Base-by-base conservation (phyloP, 129 eudicot species). In the Ambrosia trifida region DNA sequence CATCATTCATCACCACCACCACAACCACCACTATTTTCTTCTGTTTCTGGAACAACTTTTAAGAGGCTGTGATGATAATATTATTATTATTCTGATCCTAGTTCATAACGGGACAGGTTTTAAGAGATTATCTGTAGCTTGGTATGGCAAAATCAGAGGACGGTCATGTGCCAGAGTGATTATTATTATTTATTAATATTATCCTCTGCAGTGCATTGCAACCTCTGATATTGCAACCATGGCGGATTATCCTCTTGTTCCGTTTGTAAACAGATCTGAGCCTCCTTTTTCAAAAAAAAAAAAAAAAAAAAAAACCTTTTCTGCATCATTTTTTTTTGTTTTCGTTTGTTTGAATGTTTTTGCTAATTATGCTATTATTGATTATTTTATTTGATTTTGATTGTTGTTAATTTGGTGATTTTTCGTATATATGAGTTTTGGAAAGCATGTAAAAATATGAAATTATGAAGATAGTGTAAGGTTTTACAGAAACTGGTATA, bases 181-280 rank as follows among this genome's bases (percentile, higher is more conserved):
- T 24, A 24, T 24, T 24, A 24, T 24, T 24, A 24, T 24, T 24
- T 24, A 24, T 24, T 24, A 24, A 24, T 24, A 24, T 24, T 24
- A 24, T 24, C 28, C 0, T 24, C 28, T 24, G 28, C 56, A 16
- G n/a, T 54, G 12, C 67, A 46, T 68, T 64, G 78, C 81, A 77
- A 72, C 81, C 57, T 80, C 65, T 45, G 75, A 36, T 44, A 58
- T 72, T 76, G 82, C 82, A 82, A 76, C 80, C 77, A 82, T 77
- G 76, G 86, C 72, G 78, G 71, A 46, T 33, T 9, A 19, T 69
- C 65, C 73, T 68, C 41, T 67, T 61, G 68, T 6, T 43, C 52
- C 35, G 32, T 33, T 66, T 64, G 52, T 71, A 51, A 41, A 54
- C 74, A 68, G 68, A 74, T 78, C 83, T 78, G 86, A 78, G 83